Base-by-base conservation (phyloP, 2,329 filamentous ascomycete species). In the Huntiella savannae region DNA sequence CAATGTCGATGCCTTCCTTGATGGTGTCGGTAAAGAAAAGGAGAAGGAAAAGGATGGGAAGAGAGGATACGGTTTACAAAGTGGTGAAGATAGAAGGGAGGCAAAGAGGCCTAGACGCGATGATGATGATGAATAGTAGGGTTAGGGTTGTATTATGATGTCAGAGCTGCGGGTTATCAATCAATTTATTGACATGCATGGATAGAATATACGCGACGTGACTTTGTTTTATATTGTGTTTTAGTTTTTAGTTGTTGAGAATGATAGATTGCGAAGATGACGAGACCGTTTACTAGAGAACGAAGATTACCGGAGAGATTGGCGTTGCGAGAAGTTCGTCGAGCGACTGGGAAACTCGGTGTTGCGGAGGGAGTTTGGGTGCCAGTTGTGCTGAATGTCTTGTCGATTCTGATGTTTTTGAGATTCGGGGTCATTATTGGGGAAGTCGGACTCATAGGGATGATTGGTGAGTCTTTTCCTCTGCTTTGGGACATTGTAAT, bases 361-460 rank as follows among this genome's bases (percentile, higher is more conserved):
- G 78, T 76, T 6, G 75, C 85, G 53, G 82, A 77, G 3, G 82
- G 82, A 5, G 81, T 92, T 41, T 93, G 86, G 59, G 81, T 93
- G 12, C 85, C 85, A 1, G 85, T 85, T n/a, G 87, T 79, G 51
- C 67, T 92, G 53, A 93, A 91, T 60, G 85, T 93, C 37, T 64
- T 92, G 53, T 88, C 82, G 55, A 92, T 93, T 60, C 71, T 93
- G 51, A 92, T 93, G 83, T 93, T 93, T 62, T 67, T 93, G 55
- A 75, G 85, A 16, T 93, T 93, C 59, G 84, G 85, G 16, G 77
- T 85, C 54, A 82, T 93, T 48, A 67, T 92, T 16, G 85, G 84
- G 6, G 80, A 88, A 57, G 72, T 80, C 51, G 85, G 85, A 16
- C 66, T 92, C 39, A 52, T 88, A 38, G 85, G 83, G 43, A 91